Evolutionary conservation across 2,329 filamentous ascomycete species (phyloP).

Genomic region (Talaromyces amestolkiae): DNA sequence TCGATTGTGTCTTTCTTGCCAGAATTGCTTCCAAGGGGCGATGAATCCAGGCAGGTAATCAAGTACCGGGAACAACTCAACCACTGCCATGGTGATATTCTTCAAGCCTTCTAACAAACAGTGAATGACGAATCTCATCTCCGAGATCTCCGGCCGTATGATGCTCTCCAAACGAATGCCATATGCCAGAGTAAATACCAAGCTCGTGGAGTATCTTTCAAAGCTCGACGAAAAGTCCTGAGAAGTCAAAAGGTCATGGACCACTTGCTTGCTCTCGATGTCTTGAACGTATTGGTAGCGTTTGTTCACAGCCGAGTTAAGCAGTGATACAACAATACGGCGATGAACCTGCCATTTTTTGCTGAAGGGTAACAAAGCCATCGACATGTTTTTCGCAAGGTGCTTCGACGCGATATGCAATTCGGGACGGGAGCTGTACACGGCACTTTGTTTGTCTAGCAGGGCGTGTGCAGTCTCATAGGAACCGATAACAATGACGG

Average conservation of each 20-base stretch:
- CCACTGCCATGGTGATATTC: background rate
- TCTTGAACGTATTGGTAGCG: constrained; percentile 51
- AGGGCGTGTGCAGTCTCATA: constrained; percentile 37
- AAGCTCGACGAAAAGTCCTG: constrained; percentile 47
- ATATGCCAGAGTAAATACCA: constrained; percentile 53
- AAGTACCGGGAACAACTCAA: constrained; percentile 4
- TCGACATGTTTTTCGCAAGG: constrained; percentile 37
- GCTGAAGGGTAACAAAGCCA: constrained; percentile 51
- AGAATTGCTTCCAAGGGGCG: constrained; percentile 17
- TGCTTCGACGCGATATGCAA: constrained; percentile 29
- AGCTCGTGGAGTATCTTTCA: constrained; percentile 49
- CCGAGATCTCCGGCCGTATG: constrained; percentile 27
- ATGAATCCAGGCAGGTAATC: constrained; percentile 7
- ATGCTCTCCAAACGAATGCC: constrained; percentile 45
- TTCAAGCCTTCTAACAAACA: constrained; percentile 6
- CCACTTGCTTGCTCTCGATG: constrained; percentile 49
- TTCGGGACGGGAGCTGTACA: constrained; percentile 41
- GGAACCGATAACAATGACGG: constrained; percentile 3
- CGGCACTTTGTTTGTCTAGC: constrained; percentile 37
- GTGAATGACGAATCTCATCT: background rate
- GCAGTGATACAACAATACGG: constrained; percentile 44
- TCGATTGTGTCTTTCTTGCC: constrained; percentile 20
- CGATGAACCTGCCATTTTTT: constrained; percentile 48
- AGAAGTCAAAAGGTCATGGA: constrained; percentile 41
- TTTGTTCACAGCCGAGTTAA: constrained; percentile 45